Evolutionary conservation across 257 asterid genomes (phyloP).

Genomic region (Misopates orontium): DNA sequence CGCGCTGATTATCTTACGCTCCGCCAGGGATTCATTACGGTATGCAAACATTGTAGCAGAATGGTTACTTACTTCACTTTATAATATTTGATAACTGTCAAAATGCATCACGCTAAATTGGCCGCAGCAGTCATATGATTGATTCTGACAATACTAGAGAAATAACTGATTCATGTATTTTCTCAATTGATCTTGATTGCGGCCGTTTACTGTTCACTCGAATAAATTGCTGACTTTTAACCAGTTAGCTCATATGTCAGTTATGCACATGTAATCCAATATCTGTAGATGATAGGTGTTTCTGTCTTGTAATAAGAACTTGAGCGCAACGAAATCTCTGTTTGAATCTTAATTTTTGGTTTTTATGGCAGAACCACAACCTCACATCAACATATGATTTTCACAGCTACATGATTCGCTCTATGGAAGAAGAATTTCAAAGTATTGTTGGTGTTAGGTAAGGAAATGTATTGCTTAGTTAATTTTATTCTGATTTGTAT

Average conservation of each 20-base stretch:
- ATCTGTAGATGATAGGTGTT: constrained; percentile 9
- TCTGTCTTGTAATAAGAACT: constrained; percentile 4
- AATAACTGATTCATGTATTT: not conserved
- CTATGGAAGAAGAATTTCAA: constrained; percentile 99
- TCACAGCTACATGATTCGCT: constrained; percentile 99
- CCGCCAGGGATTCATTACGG: constrained; percentile 93
- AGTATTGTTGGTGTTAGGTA: constrained; percentile 98
- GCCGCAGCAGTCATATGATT: not conserved
- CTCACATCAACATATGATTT: constrained; percentile 92
- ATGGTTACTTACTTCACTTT: constrained; percentile 3
- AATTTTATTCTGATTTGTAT: not conserved
- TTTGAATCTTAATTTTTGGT: constrained; percentile 39
- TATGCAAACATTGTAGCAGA: constrained; percentile 35
- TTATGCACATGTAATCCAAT: not conserved
- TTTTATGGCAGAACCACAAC: constrained; percentile 97
- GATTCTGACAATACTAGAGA: constrained; percentile 1
- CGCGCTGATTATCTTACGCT: constrained; percentile 96
- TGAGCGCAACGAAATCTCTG: constrained; percentile 23
- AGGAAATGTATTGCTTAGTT: constrained; percentile 21
- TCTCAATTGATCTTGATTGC: not conserved
- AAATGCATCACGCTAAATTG: not conserved
- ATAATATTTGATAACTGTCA: constrained; percentile 6
- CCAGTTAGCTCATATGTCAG: not conserved
- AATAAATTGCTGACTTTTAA: not conserved
- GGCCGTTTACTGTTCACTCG: not conserved